Evolutionary conservation across 163 green algal genomes (phyloP), one percentile per base, ranked within the genome.

Genomic region (Trebouxia gelatinosa): DNA sequence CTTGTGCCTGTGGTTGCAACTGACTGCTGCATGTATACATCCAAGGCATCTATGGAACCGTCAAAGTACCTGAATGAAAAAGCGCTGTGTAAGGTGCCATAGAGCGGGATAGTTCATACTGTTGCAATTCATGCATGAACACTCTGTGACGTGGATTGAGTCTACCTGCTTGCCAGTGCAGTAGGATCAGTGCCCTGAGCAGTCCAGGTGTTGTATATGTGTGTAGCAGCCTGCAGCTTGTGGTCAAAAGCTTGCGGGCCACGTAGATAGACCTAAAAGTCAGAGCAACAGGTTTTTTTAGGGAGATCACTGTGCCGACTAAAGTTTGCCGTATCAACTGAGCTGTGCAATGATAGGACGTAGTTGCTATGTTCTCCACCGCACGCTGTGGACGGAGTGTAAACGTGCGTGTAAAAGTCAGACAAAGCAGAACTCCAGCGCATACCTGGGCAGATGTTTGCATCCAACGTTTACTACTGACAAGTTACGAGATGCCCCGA

Each of bases 141-240:
- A 40, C 16, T 31, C 58, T 38, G 58, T 19, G 3, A 4, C 3
- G 34, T 67, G 58, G 23, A 67, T 26, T 28, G 34, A 67, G 23
- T 2, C 58, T 67, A 80, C 59, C 75, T 64, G 28, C 48, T 28
- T 67, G 58, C 59, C 32, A 74, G 61, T 7, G n/a, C 59, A 51
- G 11, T 29, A 32, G 19, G 39, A 3, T 77, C 57, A 37, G 51
- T 37, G 1, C 67, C 68, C 1, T 58, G 48, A 21, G 31, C 39
- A 48, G 78, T 82, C 78, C 78, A 82, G 31, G n/a, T 65, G 39
- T 78, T 66, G 48, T 77, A 81, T 13, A 81, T 71, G 17, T 74
- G 38, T 16, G 34, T 48, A 43, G 77, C 77, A 37, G 65, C 23
- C n/a, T 71, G 6, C 11, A 81, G 66, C 23, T 65, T 77, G 17